phyloP scores from a whole-genome alignment of 768 basidiomycete genomes.

The Lactifluus rugatus region DNA sequence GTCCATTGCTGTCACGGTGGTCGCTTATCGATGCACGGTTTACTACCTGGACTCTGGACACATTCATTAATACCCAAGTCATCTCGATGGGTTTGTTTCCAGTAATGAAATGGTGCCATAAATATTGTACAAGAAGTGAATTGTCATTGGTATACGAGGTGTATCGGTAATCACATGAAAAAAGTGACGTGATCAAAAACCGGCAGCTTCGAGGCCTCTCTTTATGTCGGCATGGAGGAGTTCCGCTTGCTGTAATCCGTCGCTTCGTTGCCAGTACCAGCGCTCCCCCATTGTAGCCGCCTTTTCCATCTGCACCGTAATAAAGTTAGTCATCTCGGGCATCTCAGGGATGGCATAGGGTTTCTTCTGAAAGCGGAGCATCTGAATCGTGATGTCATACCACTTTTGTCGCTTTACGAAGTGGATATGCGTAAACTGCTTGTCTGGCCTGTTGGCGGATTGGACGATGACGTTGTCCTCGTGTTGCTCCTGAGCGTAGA shows the following conservation, averaged over 20 bases:
- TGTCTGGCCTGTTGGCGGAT: conserved; percentile 12
- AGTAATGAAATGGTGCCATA: background rate
- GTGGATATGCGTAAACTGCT: conserved; percentile 31
- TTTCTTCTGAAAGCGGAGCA: conserved; percentile 49
- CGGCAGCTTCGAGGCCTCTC: conserved; percentile 57
- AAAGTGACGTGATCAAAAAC: conserved; percentile 35
- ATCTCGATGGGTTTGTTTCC: background rate
- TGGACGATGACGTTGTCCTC: conserved; percentile 27
- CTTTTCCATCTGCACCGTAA: conserved; percentile 36
- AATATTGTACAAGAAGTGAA: background rate
- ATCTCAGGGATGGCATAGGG: conserved; percentile 41
- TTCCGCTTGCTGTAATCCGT: conserved; percentile 51
- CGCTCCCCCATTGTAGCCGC: conserved; percentile 35
- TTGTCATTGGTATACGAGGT: background rate
- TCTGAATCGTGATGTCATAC: conserved; percentile 42
- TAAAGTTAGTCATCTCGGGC: conserved; percentile 37
- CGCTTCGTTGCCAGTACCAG: conserved; percentile 50
- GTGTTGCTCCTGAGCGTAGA: conserved; percentile 45
- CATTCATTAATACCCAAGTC: conserved; percentile 8
- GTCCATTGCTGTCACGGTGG: conserved; percentile 22
- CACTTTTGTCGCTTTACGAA: conserved; percentile 49
- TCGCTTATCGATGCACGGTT: conserved; percentile 34
- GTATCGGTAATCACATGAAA: background rate
- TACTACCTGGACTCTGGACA: conserved; percentile 22
- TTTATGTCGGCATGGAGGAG: conserved; percentile 53